Base-by-base conservation (phyloP, 2,329 filamentous ascomycete species). In the Phyllosticta paracitricarpa region DNA sequence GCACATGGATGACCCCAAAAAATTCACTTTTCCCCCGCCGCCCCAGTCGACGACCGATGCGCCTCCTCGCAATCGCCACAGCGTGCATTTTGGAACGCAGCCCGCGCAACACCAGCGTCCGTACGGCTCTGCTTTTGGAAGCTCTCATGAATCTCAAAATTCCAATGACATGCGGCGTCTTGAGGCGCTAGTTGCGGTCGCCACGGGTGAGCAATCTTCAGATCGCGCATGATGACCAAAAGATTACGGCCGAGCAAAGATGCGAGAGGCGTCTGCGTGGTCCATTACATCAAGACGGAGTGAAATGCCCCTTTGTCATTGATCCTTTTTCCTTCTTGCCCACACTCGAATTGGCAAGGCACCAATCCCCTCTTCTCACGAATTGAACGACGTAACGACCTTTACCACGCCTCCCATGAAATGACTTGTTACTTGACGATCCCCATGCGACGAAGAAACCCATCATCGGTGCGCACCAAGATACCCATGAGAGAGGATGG, bases 181-280 rank as follows among this genome's bases (percentile, higher is more conserved):
- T 4, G 82, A 87, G 63, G 82, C 84, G 25, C 77, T 87, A 8
- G 84, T 87, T n/a, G 84, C 84, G 4, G 84, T 86, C 52, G 84
- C 84, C 4, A 86, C 84, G 2, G 81, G 80, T 63, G 83, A 85
- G 68, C 79, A 75, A 48, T 53, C 54, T 4, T 28, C 59, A 14
- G 56, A 61, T 30, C 48, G 54, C 10, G 55, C 55, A 26, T 61
- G 40, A 56, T 56, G 17, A 24, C 19, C 6, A 53, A 22, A 8
- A 53, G 1, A 14, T 53, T 26, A 53, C 33, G 33, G 33, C 33
- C 33, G 33, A 40, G 8, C 14, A 12, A 40, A 40, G 33, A 40
- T 40, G 63, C 66, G 66, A 65, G 61, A 62, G 62, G 64, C 54
- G 63, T 63, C 59, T 63, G 61, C 62, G 64, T 60, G 54, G 61